Conservation (phyloP, 106 monocot species). For the Platanthera guangdongensis region DNA sequence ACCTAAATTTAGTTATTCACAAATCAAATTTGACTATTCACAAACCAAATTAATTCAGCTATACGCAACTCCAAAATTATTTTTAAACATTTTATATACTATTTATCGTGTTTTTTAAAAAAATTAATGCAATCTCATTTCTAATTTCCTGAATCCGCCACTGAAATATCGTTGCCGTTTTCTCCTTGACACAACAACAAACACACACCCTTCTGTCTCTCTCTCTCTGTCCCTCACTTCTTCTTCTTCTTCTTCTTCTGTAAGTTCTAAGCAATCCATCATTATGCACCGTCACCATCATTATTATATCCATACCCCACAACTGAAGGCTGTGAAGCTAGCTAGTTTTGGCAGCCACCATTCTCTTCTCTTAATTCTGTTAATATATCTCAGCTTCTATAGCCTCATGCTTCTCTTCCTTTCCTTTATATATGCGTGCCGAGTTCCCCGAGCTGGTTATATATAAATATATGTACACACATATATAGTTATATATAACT, state of each 20-base stretch:
- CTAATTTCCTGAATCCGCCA: too few relatives aligned
- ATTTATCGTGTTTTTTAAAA: too few relatives aligned
- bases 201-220: neutral
- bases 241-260: conserved; percentile 19
- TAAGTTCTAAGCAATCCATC: conserved; percentile 55
- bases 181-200: conserved; percentile 18
- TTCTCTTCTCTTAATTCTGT: neutral
- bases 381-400: neutral
- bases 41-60: too few relatives aligned
- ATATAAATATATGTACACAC: too few relatives aligned
- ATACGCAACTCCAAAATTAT: too few relatives aligned
- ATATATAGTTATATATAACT: too few relatives aligned
- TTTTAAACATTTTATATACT: too few relatives aligned
- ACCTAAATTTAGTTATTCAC: too few relatives aligned
- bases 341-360: neutral
- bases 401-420: neutral
- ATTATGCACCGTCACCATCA: conserved; percentile 30
- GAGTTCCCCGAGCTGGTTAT: too few relatives aligned
- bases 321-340: conserved; percentile 1
- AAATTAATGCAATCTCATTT: too few relatives aligned
- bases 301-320: conserved; percentile 6
- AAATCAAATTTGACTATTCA: too few relatives aligned
- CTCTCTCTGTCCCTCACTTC: neutral
- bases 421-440: neutral
- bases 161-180: conserved; percentile 26